phyloP scores from a whole-genome alignment of 2,329 filamentous ascomycete genomes.

The Coniella lustricola region DNA sequence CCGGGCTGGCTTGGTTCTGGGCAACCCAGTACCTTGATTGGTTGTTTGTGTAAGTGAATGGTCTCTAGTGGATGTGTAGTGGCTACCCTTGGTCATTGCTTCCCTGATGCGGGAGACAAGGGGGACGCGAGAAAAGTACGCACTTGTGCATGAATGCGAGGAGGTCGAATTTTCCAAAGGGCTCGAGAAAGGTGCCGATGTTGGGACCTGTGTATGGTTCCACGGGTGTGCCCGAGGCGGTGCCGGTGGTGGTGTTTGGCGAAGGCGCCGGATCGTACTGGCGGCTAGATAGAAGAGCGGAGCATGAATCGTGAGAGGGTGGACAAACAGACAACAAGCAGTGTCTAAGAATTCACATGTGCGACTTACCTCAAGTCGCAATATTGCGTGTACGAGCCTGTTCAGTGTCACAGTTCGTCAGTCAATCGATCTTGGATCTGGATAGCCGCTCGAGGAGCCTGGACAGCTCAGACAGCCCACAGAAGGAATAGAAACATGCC shows the following conservation, averaged over 20 bases:
- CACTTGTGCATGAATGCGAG: constrained; percentile 58
- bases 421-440: neutral
- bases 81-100: neutral
- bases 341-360: neutral
- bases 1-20: constrained; percentile 46
- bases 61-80: too few relatives aligned
- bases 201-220: constrained; percentile 50
- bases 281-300: constrained; percentile 34
- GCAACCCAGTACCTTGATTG: constrained; percentile 50
- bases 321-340: neutral
- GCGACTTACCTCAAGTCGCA: constrained; percentile 46
- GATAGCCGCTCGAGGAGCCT: too few relatives aligned
- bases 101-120: neutral
- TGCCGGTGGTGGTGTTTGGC: constrained; percentile 57
- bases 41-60: neutral
- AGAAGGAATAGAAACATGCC: constrained; percentile 20
- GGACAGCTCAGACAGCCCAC: too few relatives aligned
- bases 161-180: constrained; percentile 52
- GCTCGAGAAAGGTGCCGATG: constrained; percentile 51
- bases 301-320: neutral
- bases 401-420: constrained; percentile 6
- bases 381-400: constrained; percentile 58
- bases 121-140: constrained; percentile 15
- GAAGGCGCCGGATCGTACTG: constrained; percentile 57
- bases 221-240: constrained; percentile 44